A percentile compares a stretch with the other conserved stretches of the same genome.
Conservation (phyloP, 208 protist species). For the Trypanosoma boissoni region DNA sequence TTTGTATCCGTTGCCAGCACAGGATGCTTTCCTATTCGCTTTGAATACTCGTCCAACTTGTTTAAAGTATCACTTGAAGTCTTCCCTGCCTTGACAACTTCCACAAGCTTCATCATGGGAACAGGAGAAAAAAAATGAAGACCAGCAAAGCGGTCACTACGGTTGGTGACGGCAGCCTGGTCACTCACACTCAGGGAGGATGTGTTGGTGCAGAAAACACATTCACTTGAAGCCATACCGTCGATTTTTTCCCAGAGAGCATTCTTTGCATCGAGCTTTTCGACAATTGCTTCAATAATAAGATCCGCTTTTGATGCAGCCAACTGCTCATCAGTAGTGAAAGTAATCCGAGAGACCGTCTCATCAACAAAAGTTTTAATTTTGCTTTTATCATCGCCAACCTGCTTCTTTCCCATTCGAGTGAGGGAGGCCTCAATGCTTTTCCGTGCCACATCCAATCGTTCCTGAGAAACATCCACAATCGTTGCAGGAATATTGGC, state of each 20-base stretch:
- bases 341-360: slow-evolving; percentile 45
- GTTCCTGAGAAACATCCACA: slow-evolving; percentile 57
- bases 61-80: slow-evolving; percentile 47
- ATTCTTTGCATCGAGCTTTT: slow-evolving; percentile 67
- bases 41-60: slow-evolving; percentile 42
- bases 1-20: slow-evolving; percentile 78
- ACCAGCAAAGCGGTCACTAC: slow-evolving; percentile 69
- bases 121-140: slow-evolving; percentile 92
- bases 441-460: slow-evolving; percentile 43
- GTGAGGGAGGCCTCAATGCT: slow-evolving; percentile 45
- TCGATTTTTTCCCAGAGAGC: slow-evolving; percentile 49
- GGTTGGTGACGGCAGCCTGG: slow-evolving; percentile 49
- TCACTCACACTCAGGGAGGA: slow-evolving; percentile 72
- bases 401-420: slow-evolving; percentile 64
- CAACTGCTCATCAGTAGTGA: slow-evolving; percentile 47
- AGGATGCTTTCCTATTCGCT: slow-evolving; percentile 59
- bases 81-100: slow-evolving; percentile 70
- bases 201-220: slow-evolving; percentile 87
- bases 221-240: slow-evolving; percentile 43
- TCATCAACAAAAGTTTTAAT: slow-evolving; percentile 42
- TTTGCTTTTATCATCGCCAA: slow-evolving; percentile 36
- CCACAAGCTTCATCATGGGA: slow-evolving; percentile 88
- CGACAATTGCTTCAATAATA: slow-evolving; percentile 64
- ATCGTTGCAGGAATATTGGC: slow-evolving; percentile 50
- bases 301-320: slow-evolving; percentile 43